Evolutionary conservation across 2,329 filamentous ascomycete genomes (phyloP).

Genomic region (Fusarium solani-melongenae): DNA sequence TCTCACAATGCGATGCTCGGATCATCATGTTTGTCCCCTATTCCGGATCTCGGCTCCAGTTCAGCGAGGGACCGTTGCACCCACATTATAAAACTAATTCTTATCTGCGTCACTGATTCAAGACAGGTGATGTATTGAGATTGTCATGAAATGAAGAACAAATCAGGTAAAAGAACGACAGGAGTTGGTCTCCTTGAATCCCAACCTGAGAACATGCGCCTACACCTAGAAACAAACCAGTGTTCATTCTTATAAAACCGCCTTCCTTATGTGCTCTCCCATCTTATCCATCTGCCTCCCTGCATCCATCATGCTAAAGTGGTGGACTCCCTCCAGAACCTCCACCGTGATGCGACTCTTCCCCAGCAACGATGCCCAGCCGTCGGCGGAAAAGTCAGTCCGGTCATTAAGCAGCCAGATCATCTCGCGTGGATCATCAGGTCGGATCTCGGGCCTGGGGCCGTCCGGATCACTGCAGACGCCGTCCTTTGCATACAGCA

Average conservation of each 20-base stretch:
- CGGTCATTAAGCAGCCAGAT: constrained; percentile 80
- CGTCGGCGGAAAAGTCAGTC: constrained; percentile 66
- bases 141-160: neutral
- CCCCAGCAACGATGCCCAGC: constrained; percentile 36
- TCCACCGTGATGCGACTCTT: constrained; percentile 17
- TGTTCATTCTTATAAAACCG: neutral
- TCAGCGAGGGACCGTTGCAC: neutral
- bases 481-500: constrained; percentile 79
- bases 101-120: neutral
- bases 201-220: neutral
- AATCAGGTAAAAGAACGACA: constrained; percentile 3
- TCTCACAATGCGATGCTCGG: neutral
- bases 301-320: constrained; percentile 38
- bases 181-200: neutral
- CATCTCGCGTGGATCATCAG: constrained; percentile 67
- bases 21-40: neutral
- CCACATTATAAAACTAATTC: neutral
- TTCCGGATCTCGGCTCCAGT: neutral
- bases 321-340: constrained; percentile 27
- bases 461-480: constrained; percentile 75
- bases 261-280: constrained; percentile 11
- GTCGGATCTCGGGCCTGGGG: constrained; percentile 61
- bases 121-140: neutral
- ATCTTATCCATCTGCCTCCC: constrained; percentile 34
- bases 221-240: neutral